Base-by-base conservation (phyloP, 73 alveolate species). In the Paramecium octaurelia region DNA sequence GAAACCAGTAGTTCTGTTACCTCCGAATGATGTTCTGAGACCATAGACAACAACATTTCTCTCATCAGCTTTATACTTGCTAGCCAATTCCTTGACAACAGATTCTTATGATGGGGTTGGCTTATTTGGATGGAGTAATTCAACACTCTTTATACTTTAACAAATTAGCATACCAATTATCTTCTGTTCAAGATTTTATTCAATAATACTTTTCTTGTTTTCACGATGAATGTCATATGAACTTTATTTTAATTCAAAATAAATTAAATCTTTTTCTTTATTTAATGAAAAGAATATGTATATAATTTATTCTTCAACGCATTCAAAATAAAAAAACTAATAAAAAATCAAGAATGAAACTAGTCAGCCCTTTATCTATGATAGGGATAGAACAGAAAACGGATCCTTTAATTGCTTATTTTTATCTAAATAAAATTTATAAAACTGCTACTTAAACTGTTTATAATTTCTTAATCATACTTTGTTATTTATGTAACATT, bases 1-100 rank as follows among this genome's bases (percentile, higher is more conserved):
- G 94, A 97, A 97, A 76, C 99, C 98, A 50, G 97, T 93, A 14
- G 98, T 91, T 93, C 97, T 95, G 42, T 98, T 98, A 44, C 99
- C 99, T 87, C 99, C 99, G 80, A 86, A 97, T 59, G 92, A 58
- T 88, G 98, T 97, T 95, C 92, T 95, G 77, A 97, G 92, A 42
- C 99, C 99, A 93, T 89, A 97, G 59, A 97, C 96, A 60, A 90
- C 93, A 70, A 97, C 94, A 86, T 92, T 58, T 86, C 94, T 94
- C 46, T 90, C 96, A 94, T 95, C 96, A 43, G 92, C 93, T 95
- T 96, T 97, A 92, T 75, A 92, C 69, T 90, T 80, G 38, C 58
- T 54, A 84, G 97, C 97, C 43, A 96, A 91, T 96, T 97, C 97
- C 27, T 95, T 95, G 92, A 92, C 97, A 94, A 97, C 93, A 60